Base-by-base conservation (phyloP, 208 protist species). In the Leishmania arabica region DNA sequence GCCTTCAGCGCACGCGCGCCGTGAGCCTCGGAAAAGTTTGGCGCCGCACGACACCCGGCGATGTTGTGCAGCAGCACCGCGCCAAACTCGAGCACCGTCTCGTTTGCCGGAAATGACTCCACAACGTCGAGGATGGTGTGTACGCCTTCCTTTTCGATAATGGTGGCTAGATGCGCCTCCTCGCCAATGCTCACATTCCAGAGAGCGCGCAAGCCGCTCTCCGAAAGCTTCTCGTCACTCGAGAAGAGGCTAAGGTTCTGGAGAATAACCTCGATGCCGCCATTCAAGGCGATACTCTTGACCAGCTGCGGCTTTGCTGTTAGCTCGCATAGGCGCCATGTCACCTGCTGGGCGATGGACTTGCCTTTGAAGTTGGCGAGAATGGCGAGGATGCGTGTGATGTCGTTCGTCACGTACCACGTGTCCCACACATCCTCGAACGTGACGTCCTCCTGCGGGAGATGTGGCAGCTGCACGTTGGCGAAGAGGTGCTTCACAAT, bases 401-500 rank as follows among this genome's bases (percentile, higher is more conserved):
- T 85, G 84, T 98, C 92, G 78, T 91, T 90, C 15, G 91, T 80
- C 3, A 93, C 65, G 80, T 93, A 96, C 95, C 96, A 98, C 47
- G 95, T 97, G 74, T 87, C 88, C 96, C 96, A 98, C 37, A 97
- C 84, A n/a, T 96, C 92, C 31, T 94, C 84, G 76, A 95, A 95
- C 3, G 85, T 86, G 37, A 87, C 49, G 53, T 65, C 68, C 2
- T 90, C 62, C 66, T 96, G 84, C n/a, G 92, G 81, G 53, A 98
- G 88, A n/a, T 81, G 77, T 8, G 77, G 51, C 62, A 98, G 88
- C 87, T 97, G 89, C 79, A 86, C 82, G 72, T 97, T 97, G 34
- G 92, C 94, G 79, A 98, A 98, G 31, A 97, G 87, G 72, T 98
- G 96, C 83, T 93, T 92, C 78, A 98, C 93, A 72, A 98, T 95